Conservation (phyloP, 352 stramenopile genomes). For the Globisporangium splendens region DNA sequence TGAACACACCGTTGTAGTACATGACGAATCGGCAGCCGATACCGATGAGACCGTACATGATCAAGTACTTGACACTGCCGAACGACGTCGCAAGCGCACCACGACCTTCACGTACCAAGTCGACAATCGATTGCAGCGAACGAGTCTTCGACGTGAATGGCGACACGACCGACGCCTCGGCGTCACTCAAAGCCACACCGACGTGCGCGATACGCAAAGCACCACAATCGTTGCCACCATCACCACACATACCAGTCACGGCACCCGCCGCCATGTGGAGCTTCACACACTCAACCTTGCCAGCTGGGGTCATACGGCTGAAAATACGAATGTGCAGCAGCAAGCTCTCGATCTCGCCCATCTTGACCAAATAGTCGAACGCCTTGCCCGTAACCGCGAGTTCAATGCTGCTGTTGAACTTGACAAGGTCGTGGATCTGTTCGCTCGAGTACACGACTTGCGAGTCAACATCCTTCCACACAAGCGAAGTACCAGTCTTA, state of each 20-base stretch:
- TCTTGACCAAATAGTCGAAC: constrained; percentile 68
- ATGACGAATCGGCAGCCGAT: constrained; percentile 81
- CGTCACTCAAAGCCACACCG: constrained; percentile 86
- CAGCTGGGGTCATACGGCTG: constrained; percentile 70
- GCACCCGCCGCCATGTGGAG: constrained; percentile 57
- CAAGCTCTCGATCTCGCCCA: constrained; percentile 51
- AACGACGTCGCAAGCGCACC: constrained; percentile 82
- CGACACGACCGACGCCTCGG: constrained; percentile 84
- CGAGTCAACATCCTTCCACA: constrained; percentile 69
- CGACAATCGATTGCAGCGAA: constrained; percentile 66
- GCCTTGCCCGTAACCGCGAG: constrained; percentile 69
- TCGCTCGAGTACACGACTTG: constrained; percentile 44
- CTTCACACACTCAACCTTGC: constrained; percentile 74
- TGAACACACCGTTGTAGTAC: constrained; percentile 86
- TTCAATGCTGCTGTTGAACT: constrained; percentile 38
- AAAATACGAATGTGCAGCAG: constrained; percentile 75
- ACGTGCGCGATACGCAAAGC: constrained; percentile 89
- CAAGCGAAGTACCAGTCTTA: constrained; percentile 27
- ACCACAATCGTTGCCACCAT: constrained; percentile 90
- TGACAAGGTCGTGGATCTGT: constrained; percentile 39
- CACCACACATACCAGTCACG: constrained; percentile 81
- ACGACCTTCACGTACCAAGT: constrained; percentile 78
- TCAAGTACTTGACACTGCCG: constrained; percentile 82
- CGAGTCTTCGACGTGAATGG: constrained; percentile 89
- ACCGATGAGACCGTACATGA: constrained; percentile 86